phyloP scores from a whole-genome alignment of 164 flowering plant species.

The Vitis rupestris region DNA sequence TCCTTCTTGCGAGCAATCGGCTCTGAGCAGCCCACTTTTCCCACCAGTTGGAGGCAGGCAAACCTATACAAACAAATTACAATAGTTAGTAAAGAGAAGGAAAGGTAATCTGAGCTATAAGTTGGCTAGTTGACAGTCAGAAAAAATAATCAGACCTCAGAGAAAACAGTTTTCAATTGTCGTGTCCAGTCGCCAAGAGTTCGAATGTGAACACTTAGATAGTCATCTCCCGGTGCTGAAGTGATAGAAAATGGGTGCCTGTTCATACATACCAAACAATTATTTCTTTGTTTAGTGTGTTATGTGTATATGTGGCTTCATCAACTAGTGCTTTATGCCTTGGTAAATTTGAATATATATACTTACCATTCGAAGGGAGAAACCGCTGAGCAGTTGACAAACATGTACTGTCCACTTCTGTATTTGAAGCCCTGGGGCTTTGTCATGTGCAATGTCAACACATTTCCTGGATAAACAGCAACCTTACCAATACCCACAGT shows the following conservation, averaged over 20 bases:
- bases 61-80: conserved; percentile 23
- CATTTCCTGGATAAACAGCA: conserved; percentile 47
- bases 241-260: conserved; percentile 57
- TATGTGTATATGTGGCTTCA: too few species aligned
- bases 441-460: conserved; percentile 39
- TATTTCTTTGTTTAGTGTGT: too few species aligned
- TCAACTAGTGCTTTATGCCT: too few species aligned
- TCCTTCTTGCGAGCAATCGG: conserved; percentile 44
- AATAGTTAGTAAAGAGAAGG: background rate
- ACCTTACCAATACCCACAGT: conserved; percentile 17
- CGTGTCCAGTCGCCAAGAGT: conserved; percentile 51
- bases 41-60: conserved; percentile 58
- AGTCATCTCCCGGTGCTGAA: conserved; percentile 44
- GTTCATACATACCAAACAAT: background rate
- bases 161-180: conserved; percentile 62
- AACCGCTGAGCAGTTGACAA: conserved; percentile 38
- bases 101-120: background rate
- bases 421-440: conserved; percentile 43
- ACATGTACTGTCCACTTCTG: conserved; percentile 48
- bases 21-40: conserved; percentile 64
- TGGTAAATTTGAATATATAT: background rate
- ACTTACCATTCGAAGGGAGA: conserved; percentile 46
- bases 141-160: conserved; percentile 35
- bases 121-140: background rate
- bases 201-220: conserved; percentile 44